phyloP scores from a whole-genome alignment of 169 alveolate species.

The Cryptosporidium bovis region DNA sequence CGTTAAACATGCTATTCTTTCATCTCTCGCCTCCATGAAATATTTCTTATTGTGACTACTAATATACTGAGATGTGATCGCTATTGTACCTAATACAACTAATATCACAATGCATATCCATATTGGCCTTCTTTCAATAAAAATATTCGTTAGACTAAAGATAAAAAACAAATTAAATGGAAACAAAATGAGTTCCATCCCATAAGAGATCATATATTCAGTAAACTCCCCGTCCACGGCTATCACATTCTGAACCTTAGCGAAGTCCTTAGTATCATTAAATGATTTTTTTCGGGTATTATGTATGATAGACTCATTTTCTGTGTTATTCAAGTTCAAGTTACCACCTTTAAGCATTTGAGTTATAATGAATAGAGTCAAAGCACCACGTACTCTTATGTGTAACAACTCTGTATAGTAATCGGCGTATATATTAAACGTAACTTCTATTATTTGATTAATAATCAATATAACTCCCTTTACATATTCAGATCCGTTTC shows the following conservation, averaged over 20 bases:
- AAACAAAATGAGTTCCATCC: slow-evolving; percentile 32
- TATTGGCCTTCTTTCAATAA: slow-evolving; percentile 17
- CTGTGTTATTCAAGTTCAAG: not conserved
- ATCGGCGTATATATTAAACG: slow-evolving; percentile 46
- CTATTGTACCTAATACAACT: not conserved
- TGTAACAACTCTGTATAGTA: slow-evolving; percentile 49
- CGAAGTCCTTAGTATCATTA: not conserved
- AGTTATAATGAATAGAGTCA: slow-evolving; percentile 19
- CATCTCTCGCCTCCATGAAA: slow-evolving; percentile 60
- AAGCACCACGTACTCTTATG: slow-evolving; percentile 54
- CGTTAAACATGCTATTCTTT: slow-evolving; percentile 36
- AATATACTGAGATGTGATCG: slow-evolving; percentile 31
- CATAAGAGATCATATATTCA: slow-evolving; percentile 50
- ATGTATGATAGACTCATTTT: not conserved
- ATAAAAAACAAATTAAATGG: slow-evolving; percentile 34
- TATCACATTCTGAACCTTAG: slow-evolving; percentile 42
- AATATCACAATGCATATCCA: slow-evolving; percentile 3
- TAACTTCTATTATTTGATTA: slow-evolving; percentile 37
- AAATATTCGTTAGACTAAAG: slow-evolving; percentile 36
- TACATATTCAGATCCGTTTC: slow-evolving; percentile 37
- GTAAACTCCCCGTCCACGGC: slow-evolving; percentile 71
- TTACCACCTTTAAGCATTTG: not conserved
- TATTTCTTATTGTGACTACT: slow-evolving; percentile 48
- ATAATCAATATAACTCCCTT: slow-evolving; percentile 21
- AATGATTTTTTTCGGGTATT: not conserved